These are phyloP conservation scores for Aspergillus brasiliensis DNA, from an alignment of 2,329 filamentous ascomycete genomes.

Conservation along the genomic window DNA sequence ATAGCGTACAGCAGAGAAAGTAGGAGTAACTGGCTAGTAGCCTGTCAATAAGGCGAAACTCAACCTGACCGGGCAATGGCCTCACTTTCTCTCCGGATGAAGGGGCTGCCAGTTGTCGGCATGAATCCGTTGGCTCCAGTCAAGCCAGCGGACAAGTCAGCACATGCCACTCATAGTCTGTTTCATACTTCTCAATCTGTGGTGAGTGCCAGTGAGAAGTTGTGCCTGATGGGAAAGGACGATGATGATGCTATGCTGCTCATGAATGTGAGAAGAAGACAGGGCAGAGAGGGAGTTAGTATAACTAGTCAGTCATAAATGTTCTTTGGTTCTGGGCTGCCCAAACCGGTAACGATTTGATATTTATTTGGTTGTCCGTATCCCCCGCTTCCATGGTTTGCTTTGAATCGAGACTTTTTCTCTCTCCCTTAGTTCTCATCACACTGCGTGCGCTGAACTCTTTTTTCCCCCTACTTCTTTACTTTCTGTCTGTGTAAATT, in stretches of 20 bases:
- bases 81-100: neutral
- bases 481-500: too few species aligned
- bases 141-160: neutral
- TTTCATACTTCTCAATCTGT: neutral
- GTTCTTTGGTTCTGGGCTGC: neutral
- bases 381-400: neutral
- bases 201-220: neutral
- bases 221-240: neutral
- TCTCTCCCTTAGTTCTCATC: neutral
- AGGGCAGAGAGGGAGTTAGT: too few species aligned
- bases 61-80: neutral
- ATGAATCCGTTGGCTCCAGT: slow-evolving; percentile 1
- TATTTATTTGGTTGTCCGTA: neutral
- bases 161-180: neutral
- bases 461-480: slow-evolving; percentile 12
- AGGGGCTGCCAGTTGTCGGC: neutral
- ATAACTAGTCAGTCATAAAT: too few species aligned
- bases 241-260: neutral
- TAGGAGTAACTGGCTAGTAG: neutral
- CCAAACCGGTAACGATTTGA: neutral
- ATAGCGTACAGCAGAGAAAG: too few species aligned
- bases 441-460: slow-evolving; percentile 21
- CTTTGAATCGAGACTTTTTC: neutral
- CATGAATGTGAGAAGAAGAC: too few species aligned
- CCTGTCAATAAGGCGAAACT: neutral